Conservation (phyloP, 148 eudicot species). For the Gaultheria prostrata region DNA sequence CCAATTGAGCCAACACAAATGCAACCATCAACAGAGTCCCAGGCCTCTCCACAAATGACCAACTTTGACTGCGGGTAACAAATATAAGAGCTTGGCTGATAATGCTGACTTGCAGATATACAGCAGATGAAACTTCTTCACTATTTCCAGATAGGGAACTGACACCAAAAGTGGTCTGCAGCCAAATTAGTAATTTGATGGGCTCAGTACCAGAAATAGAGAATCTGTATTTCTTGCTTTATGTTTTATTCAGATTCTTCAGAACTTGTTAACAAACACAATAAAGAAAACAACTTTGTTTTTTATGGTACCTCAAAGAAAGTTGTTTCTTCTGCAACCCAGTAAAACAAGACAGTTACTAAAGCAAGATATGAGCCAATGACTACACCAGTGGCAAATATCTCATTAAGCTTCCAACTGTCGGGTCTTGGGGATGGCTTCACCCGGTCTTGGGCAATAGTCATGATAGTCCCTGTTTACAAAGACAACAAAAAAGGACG, state of each 20-base stretch:
- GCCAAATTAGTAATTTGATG: background rate
- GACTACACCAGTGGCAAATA: constrained; percentile 65
- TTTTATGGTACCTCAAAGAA: constrained; percentile 51
- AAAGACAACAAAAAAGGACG: background rate
- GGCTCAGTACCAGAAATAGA: background rate
- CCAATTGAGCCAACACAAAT: constrained; percentile 84
- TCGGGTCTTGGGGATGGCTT: constrained; percentile 66
- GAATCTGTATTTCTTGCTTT: background rate
- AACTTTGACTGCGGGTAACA: constrained; percentile 90
- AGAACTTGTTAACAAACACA: background rate
- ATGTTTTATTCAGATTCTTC: background rate
- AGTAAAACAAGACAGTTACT: constrained; percentile 67
- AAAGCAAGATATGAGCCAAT: constrained; percentile 77
- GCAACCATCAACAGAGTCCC: constrained; percentile 76
- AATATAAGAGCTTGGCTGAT: constrained; percentile 96
- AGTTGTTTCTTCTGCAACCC: constrained; percentile 41
- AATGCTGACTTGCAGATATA: constrained; percentile 98
- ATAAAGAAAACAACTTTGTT: constrained; percentile 3
- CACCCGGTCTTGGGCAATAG: constrained; percentile 66
- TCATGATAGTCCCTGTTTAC: constrained; percentile 71
- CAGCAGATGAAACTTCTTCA: constrained; percentile 72
- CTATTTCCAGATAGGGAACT: constrained; percentile 45
- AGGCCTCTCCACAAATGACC: constrained; percentile 92
- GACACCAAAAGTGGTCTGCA: constrained; percentile 50
- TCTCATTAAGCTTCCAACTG: constrained; percentile 77